These are phyloP conservation scores for Coemansia reversa DNA, from an alignment of 192 early-diverging fungal genomes.

Conservation along the genomic window DNA sequence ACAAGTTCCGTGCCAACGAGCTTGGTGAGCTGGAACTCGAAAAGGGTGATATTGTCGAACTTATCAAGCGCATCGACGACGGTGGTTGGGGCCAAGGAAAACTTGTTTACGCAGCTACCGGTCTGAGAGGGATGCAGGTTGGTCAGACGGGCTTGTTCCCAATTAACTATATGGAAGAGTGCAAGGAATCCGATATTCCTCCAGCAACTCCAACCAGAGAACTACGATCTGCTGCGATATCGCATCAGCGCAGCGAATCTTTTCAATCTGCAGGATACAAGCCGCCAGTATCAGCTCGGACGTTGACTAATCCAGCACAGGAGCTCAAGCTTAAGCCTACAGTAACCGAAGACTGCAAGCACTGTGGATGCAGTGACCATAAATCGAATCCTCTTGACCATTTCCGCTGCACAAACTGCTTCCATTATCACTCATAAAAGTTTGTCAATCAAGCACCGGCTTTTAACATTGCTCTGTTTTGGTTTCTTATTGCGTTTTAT, in stretches of 20 bases:
- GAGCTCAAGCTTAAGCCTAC: conserved; percentile 19
- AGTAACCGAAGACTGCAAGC: conserved; percentile 50
- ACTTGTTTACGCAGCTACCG: conserved; percentile 57
- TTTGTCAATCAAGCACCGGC: not conserved
- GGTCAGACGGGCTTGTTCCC: conserved; percentile 84
- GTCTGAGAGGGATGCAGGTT: conserved; percentile 25
- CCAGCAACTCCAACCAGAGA: conserved; percentile 21
- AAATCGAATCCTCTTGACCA: conserved; percentile 72
- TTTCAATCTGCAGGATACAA: conserved; percentile 32
- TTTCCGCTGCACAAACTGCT: conserved; percentile 80
- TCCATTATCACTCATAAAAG: conserved; percentile 63
- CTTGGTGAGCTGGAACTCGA: conserved; percentile 78
- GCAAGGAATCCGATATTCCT: conserved; percentile 35
- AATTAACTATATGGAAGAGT: conserved; percentile 82
- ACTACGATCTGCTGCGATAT: conserved; percentile 9
- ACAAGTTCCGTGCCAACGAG: conserved; percentile 78
- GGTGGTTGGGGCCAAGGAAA: conserved; percentile 96
- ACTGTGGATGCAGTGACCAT: conserved; percentile 76
- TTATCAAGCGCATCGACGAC: conserved; percentile 83
- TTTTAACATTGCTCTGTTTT: conserved; percentile 4
- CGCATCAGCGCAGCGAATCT: conserved; percentile 23
- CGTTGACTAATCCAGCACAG: conserved; percentile 31
- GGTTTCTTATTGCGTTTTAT: not conserved
- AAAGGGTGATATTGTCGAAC: conserved; percentile 83
- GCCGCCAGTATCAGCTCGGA: conserved; percentile 36